A percentile compares a stretch with the other conserved stretches of the same genome.
Conservation (phyloP, 176 grass and related monocot genomes). For the Paspalum vaginatum region DNA sequence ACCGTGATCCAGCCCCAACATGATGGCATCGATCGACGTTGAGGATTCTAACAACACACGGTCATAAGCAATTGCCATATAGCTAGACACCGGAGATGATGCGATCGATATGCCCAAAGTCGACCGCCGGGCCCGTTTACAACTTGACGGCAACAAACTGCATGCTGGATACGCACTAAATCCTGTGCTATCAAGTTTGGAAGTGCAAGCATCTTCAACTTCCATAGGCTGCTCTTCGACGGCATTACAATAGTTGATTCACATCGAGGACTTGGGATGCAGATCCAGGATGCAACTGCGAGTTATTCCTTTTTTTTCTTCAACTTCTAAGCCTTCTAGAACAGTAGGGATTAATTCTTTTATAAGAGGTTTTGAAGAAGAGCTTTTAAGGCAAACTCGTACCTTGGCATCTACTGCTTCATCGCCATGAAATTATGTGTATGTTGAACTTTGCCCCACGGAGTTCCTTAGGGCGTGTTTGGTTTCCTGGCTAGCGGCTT, state of each 20-base stretch:
- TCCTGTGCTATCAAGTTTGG: conserved; percentile 94
- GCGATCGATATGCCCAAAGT: conserved; percentile 78
- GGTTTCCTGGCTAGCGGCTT: no score
- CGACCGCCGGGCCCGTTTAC: conserved; percentile 60
- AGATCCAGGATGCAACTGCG: conserved; percentile 88
- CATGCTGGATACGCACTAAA: conserved; percentile 90
- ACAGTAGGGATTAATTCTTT: no score
- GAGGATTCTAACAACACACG: conserved; percentile 83
- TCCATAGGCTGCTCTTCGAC: conserved; percentile 57
- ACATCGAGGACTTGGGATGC: conserved; percentile 81
- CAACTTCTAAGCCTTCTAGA: no score
- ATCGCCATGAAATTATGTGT: background rate
- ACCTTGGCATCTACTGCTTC: background rate
- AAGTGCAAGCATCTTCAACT: conserved; percentile 63
- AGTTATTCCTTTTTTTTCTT: no score
- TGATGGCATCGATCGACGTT: conserved; percentile 89
- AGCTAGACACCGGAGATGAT: conserved; percentile 87
- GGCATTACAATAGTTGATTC: conserved; percentile 84
- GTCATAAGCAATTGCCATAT: conserved; percentile 68
- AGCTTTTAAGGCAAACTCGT: no score
- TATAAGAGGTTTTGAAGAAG: no score
- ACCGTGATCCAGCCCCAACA: conserved; percentile 68
- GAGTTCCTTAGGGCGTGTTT: no score
- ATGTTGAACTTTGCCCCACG: background rate
- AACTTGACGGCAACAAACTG: conserved; percentile 75